Percentiles rank a stretch among this genome's conserved stretches.
phyloP scores from a whole-genome alignment of 768 basidiomycete species.

The Mycena alexandri region DNA sequence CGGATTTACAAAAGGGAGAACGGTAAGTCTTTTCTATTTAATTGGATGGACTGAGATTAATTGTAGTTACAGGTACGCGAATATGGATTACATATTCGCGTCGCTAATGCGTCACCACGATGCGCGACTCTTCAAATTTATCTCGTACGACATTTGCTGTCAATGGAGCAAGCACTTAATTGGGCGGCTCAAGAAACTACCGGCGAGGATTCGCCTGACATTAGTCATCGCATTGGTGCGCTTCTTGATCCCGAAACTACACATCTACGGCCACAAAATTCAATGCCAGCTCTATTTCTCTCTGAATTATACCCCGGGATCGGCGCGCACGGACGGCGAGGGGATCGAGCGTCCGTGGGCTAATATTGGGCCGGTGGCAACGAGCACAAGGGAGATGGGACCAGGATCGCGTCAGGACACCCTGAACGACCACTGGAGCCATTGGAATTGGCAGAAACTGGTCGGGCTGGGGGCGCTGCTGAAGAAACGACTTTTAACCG shows the following conservation, averaged over 20 bases:
- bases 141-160: constrained; percentile 42
- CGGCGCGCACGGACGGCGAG: constrained; percentile 51
- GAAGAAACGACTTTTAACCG: background rate
- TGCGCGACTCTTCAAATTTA: background rate
- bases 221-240: constrained; percentile 35
- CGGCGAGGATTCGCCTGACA: background rate
- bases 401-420: no score
- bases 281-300: constrained; percentile 40
- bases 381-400: constrained; percentile 51
- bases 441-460: constrained; percentile 52
- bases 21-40: constrained; percentile 8
- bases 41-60: background rate
- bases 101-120: constrained; percentile 7
- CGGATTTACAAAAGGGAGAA: constrained; percentile 25
- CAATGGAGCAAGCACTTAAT: constrained; percentile 39
- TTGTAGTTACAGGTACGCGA: constrained; percentile 6
- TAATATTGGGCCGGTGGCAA: no score
- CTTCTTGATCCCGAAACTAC: constrained; percentile 42
- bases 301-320: constrained; percentile 43
- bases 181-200: background rate
- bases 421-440: no score
- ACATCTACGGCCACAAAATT: constrained; percentile 36
- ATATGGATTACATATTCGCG: constrained; percentile 27
- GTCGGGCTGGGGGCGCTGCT: constrained; percentile 40
- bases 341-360: constrained; percentile 43